Conservation (phyloP, 805 yeast genomes). For the Candida arabinofermentans region DNA sequence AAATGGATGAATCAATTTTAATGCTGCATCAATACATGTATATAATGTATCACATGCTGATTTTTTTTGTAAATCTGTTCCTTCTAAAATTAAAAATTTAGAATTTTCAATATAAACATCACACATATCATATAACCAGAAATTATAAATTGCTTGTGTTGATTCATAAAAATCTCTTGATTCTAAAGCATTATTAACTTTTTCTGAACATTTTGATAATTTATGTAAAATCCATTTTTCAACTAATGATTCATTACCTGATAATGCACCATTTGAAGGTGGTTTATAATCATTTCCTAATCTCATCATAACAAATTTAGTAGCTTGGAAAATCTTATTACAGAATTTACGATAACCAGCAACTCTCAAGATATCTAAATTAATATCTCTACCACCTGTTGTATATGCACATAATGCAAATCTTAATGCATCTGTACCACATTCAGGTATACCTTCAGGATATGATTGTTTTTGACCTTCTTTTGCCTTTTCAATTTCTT, state of each 20-base stretch:
- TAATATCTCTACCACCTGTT: conserved; percentile 98
- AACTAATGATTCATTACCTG: conserved; percentile 85
- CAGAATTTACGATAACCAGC: conserved; percentile 99
- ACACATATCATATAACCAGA: conserved; percentile 93
- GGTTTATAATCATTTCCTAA: conserved; percentile 87
- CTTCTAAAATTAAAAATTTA: conserved; percentile 87
- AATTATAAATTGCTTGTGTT: conserved; percentile 83
- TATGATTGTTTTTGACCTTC: conserved; percentile 84
- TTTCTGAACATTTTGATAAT: conserved; percentile 64
- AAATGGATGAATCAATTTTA: conserved; percentile 92
- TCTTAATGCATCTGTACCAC: conserved; percentile 98
- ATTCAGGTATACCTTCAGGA: conserved; percentile 97
- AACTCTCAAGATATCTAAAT: conserved; percentile 91
- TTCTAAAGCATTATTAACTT: conserved; percentile 64
- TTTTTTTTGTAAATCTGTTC: conserved; percentile 75
- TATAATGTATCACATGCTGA: conserved; percentile 94
- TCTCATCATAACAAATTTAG: conserved; percentile 91
- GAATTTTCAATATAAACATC: conserved; percentile 98
- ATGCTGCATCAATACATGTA: conserved; percentile 87
- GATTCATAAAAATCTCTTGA: conserved; percentile 85
- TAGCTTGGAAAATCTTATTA: conserved; percentile 98
- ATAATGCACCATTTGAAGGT: conserved; percentile 52
- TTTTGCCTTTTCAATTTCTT: conserved; percentile 81
- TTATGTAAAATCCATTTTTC: conserved; percentile 96
- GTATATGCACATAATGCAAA: conserved; percentile 98